Conservation (phyloP, 805 yeast genomes). For the Yamadazyma olivae region DNA sequence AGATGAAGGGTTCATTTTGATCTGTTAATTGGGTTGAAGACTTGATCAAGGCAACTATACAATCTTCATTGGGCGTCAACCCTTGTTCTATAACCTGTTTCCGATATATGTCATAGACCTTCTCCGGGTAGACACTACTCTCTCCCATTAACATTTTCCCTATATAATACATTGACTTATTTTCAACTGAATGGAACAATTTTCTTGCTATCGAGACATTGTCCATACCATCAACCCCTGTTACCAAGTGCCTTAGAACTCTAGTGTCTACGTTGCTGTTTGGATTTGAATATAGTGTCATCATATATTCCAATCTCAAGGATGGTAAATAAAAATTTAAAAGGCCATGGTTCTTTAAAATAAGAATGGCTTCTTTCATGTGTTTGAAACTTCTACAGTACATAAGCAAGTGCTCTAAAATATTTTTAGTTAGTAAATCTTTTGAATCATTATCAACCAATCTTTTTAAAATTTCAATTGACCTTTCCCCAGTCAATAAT, state of each 20-base stretch:
- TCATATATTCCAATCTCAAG: background rate
- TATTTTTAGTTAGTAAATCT: conserved; percentile 30
- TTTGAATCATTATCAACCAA: conserved; percentile 16
- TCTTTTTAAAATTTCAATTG: conserved; percentile 23
- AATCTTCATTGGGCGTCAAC: conserved; percentile 24
- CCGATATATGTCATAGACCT: conserved; percentile 26
- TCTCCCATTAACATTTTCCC: conserved; percentile 40
- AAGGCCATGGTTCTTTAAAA: conserved; percentile 10
- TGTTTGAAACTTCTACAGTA: conserved; percentile 17
- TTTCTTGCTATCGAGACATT: conserved; percentile 3
- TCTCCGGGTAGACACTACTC: conserved; percentile 23
- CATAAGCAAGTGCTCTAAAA: conserved; percentile 25
- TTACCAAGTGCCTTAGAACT: too few relatives aligned
- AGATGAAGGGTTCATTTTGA: conserved; percentile 18
- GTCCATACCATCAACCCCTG: too few relatives aligned
- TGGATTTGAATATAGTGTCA: background rate
- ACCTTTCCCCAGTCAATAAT: conserved; percentile 26
- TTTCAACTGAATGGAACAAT: background rate
- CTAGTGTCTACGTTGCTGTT: background rate
- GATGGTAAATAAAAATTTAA: background rate
- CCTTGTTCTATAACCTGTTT: conserved; percentile 18
- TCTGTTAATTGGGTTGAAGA: conserved; percentile 35
- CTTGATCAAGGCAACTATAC: conserved; percentile 43
- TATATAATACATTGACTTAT: conserved; percentile 9
- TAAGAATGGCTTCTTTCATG: conserved; percentile 19